A percentile compares a stretch with the other conserved stretches of the same genome.
These are phyloP conservation scores for Wallacemonas collosoma DNA, from an alignment of 208 protist species.

Conservation along the genomic window DNA sequence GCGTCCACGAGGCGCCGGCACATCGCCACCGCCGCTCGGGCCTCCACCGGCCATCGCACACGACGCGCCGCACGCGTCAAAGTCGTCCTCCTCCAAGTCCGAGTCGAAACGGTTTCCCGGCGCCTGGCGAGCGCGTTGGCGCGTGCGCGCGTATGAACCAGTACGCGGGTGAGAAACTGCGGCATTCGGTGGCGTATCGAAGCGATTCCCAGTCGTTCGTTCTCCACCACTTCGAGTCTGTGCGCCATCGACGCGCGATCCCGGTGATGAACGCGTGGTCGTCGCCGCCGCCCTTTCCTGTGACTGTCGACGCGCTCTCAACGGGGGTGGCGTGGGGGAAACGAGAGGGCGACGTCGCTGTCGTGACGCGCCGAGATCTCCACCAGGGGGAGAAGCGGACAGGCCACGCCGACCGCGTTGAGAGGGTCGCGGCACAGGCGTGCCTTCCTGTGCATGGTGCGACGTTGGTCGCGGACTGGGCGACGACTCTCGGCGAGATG, in stretches of 20 bases:
- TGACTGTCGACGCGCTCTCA: slow-evolving; percentile 9
- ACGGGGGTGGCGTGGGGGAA: slow-evolving; percentile 29
- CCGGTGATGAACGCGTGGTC: neutral
- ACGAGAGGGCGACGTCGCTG: slow-evolving; percentile 20
- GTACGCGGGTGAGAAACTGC: neutral
- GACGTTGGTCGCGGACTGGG: neutral
- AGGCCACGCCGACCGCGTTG: too few species aligned
- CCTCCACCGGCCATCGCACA: neutral
- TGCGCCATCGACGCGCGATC: neutral
- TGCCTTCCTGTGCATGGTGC: too few species aligned
- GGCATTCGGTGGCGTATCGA: neutral
- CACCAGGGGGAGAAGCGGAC: too few species aligned
- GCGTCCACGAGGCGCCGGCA: slow-evolving; percentile 50
- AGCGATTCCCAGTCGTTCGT: neutral
- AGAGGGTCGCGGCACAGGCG: too few species aligned
- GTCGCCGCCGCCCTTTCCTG: slow-evolving; percentile 1
- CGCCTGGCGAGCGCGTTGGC: neutral
- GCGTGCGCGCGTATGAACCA: neutral
- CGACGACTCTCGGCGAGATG: neutral
- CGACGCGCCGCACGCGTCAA: neutral
- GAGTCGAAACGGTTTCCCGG: neutral
- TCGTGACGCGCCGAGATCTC: neutral
- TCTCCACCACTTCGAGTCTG: neutral
- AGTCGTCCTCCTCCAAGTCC: neutral
- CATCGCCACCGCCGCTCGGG: slow-evolving; percentile 36